Conservation (phyloP, 164 flowering plant genomes). For the Piper betle region DNA sequence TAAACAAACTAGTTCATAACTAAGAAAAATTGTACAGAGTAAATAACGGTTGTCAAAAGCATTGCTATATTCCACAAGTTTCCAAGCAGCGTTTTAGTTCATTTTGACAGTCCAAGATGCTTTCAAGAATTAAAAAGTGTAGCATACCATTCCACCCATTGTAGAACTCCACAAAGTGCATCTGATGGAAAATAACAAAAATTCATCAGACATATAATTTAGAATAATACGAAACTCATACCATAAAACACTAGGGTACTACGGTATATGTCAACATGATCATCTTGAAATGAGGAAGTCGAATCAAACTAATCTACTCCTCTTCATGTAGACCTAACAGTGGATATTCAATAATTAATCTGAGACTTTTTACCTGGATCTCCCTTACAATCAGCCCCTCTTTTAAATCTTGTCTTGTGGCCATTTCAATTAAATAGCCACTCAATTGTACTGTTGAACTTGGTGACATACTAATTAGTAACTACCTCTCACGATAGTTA, state of each 20-base stretch:
- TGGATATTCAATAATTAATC: not conserved
- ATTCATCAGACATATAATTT: not conserved
- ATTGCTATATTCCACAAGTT: not conserved
- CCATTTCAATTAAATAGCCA: too few relatives aligned
- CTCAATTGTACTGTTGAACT: too few relatives aligned
- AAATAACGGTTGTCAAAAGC: too few relatives aligned
- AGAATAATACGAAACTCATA: not conserved
- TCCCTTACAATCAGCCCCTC: not conserved
- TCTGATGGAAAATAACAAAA: conserved; percentile 27
- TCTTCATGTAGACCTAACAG: not conserved
- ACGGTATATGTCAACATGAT: too few relatives aligned
- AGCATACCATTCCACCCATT: conserved; percentile 61
- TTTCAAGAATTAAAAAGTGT: not conserved
- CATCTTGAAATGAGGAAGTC: not conserved
- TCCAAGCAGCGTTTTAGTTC: not conserved
- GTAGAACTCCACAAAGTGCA: conserved; percentile 46
- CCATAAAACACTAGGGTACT: too few relatives aligned
- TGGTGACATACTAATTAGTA: too few relatives aligned
- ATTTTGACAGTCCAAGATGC: not conserved
- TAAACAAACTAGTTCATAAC: too few relatives aligned
- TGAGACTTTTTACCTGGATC: not conserved
- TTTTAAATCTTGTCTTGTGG: not conserved
- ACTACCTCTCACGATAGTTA: too few relatives aligned
- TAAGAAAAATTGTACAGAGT: not conserved
- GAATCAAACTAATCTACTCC: not conserved